phyloP scores from a whole-genome alignment of 352 stramenopile genomes.

The Globisporangium uncinulatum region DNA sequence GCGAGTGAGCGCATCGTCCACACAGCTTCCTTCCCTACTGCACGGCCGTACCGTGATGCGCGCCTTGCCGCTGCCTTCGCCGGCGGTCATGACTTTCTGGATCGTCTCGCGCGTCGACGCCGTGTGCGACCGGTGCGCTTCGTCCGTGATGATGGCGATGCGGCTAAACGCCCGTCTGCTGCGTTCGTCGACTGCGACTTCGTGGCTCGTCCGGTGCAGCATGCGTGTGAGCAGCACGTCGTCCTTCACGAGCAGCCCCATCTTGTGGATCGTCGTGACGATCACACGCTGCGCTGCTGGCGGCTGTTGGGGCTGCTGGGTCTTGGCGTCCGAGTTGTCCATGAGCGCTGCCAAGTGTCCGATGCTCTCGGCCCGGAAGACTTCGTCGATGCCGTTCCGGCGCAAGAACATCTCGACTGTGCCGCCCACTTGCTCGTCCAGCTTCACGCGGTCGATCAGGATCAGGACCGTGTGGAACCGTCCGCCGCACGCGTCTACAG shows the following conservation, averaged over 20 bases:
- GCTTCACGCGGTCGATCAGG: conserved; percentile 76
- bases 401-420: conserved; percentile 64
- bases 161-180: conserved; percentile 28
- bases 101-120: conserved; percentile 60
- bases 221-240: conserved; percentile 60
- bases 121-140: conserved; percentile 77
- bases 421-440: conserved; percentile 75
- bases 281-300: conserved; percentile 46
- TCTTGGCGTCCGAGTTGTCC: conserved; percentile 3
- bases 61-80: conserved; percentile 26
- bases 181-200: background rate
- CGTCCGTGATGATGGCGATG: conserved; percentile 78
- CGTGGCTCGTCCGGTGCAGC: conserved; percentile 35
- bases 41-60: conserved; percentile 26
- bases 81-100: conserved; percentile 52
- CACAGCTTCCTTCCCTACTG: background rate
- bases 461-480: conserved; percentile 78
- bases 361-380: conserved; percentile 71
- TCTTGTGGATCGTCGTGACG: conserved; percentile 80
- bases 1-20: background rate
- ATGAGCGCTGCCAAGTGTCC: conserved; percentile 60
- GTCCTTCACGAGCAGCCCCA: conserved; percentile 63
- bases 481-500: conserved; percentile 25
- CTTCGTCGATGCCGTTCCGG: conserved; percentile 63
- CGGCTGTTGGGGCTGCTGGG: conserved; percentile 7